Percentiles rank a stretch among this genome's conserved stretches.
These are phyloP conservation scores for Colletotrichum simmondsii DNA, from an alignment of 2,329 filamentous ascomycete genomes.

Conservation along the genomic window DNA sequence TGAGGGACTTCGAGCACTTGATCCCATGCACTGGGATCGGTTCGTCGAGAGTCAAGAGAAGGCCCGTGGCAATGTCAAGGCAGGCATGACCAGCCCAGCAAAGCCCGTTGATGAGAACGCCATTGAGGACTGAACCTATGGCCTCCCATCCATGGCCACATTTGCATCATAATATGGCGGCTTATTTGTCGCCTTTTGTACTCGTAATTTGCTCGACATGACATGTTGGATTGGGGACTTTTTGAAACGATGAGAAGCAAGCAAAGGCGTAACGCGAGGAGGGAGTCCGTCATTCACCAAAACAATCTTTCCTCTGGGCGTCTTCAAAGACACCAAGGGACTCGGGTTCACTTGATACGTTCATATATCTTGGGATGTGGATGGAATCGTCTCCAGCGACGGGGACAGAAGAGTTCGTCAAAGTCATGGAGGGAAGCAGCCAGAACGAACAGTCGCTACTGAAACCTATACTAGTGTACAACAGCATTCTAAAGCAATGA, in stretches of 20 bases:
- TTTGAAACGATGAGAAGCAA: constrained; percentile 22
- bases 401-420: not conserved
- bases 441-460: constrained; percentile 22
- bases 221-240: constrained; percentile 11
- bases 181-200: constrained; percentile 15
- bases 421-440: not conserved
- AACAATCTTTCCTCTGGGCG: not conserved
- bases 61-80: constrained; percentile 63
- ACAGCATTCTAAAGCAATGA: constrained; percentile 14
- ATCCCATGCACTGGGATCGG: constrained; percentile 73
- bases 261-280: constrained; percentile 30
- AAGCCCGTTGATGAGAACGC: constrained; percentile 52
- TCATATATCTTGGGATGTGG: not conserved
- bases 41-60: constrained; percentile 73
- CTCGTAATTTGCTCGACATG: constrained; percentile 16
- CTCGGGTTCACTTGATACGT: not conserved
- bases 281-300: not conserved
- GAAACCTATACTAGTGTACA: constrained; percentile 20
- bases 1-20: constrained; percentile 64
- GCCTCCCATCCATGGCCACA: not conserved
- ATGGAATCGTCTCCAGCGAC: not conserved
- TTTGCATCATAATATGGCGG: not conserved
- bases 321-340: not conserved
- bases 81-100: constrained; percentile 42
- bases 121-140: constrained; percentile 47